Base-by-base conservation (phyloP, 306 rosid species). In the Vicia villosa region DNA sequence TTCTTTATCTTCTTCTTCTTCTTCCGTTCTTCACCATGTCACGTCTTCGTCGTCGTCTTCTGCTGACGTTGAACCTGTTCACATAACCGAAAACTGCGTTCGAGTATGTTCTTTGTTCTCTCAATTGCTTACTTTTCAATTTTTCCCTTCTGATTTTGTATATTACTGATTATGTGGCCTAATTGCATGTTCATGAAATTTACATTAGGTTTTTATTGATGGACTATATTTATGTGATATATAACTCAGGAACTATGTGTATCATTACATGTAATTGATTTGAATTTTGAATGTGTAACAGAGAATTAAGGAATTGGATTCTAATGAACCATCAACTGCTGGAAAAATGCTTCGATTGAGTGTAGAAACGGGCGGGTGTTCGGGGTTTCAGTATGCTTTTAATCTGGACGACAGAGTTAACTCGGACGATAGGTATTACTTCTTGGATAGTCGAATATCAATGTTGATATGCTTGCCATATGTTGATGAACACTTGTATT, bases 301-400 rank as follows among this genome's bases (percentile, higher is more conserved):
- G 99, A 84, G 86, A 80, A 82, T 94, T 85, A 90, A 87, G 67
- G 91, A 94, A 61, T 62, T 94, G 26, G 85, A 84, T 78, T 84
- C 83, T 13, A 73, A 63, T 81, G 94, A 85, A 73, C 73, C 83
- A 26, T 67, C 85, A 16, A 32, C 19, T 1, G 80, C 75, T 22
- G 80, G 56, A 32, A 94, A 81, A 86, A 37, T 86, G 86, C 97
- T 94, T 54, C 95, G 91, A 5, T 80, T 91, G 79, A 78, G 97
- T 64, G 97, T 91, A 17, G 99, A 94, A 83, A 91, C 85, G 6
- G 99, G 99, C 59, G 99, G 99, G 14, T 94, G 99, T 82, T 91
- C 99, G 49, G 99, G 99, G n/a, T 94, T 94, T 72, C 97, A 91
- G 72, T 91, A 94, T 80, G 96, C 85, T 61, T 94, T 94, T 62